Conservation (phyloP, 148 eudicot genomes). For the Rhododendron henanense region DNA sequence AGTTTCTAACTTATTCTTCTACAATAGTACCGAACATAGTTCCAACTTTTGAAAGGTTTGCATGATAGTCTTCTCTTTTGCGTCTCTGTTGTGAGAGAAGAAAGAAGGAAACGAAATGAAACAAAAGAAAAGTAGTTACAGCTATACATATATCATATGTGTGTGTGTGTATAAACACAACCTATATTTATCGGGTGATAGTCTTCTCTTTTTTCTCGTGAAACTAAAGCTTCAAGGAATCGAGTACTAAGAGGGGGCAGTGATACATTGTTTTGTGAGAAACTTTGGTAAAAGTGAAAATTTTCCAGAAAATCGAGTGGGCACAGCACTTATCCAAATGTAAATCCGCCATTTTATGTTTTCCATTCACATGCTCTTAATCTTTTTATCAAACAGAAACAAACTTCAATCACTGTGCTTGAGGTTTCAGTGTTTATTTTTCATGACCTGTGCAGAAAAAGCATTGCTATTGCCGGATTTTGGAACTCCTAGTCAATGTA, state of each 20-base stretch:
- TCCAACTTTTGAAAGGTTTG: neutral
- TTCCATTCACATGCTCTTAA: neutral
- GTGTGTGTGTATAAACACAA: neutral
- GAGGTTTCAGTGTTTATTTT: neutral
- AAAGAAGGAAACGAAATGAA: neutral
- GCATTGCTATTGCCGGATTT: conserved; percentile 82
- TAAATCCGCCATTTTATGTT: neutral
- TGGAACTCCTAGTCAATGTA: conserved; percentile 85
- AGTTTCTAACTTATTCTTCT: neutral
- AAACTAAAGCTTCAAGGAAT: neutral
- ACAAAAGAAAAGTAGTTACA: neutral
- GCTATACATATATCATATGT: neutral
- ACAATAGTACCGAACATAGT: neutral
- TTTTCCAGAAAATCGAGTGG: neutral
- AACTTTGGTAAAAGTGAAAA: neutral
- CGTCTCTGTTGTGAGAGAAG: neutral
- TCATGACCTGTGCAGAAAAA: conserved; percentile 45
- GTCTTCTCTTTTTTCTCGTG: neutral
- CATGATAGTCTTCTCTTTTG: neutral
- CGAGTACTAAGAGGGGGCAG: neutral
- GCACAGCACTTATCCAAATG: neutral
- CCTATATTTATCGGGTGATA: too few relatives aligned
- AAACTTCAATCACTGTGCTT: neutral
- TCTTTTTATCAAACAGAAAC: neutral
- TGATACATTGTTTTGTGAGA: neutral